Conservation (phyloP, 1,139 yeast species). For the Candida gigantensis region DNA sequence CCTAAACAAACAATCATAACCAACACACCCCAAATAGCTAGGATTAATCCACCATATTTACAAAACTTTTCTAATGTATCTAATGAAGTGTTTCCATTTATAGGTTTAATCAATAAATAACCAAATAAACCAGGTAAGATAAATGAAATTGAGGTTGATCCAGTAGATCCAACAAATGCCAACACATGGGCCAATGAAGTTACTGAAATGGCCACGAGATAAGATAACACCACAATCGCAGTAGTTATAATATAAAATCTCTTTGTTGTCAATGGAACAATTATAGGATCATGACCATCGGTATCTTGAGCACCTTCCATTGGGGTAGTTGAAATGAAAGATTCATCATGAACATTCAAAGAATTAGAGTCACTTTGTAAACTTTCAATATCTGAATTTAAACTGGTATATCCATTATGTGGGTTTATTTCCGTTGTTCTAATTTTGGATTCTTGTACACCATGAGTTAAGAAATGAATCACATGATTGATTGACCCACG, state of each 20-base stretch:
- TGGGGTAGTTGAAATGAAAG: slow-evolving; percentile 48
- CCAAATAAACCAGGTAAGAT: slow-evolving; percentile 92
- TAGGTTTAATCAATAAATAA: slow-evolving; percentile 58
- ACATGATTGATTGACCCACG: slow-evolving; percentile 73
- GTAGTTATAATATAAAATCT: slow-evolving; percentile 68
- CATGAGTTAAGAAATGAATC: slow-evolving; percentile 48
- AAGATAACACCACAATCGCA: slow-evolving; percentile 60
- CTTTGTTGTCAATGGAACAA: slow-evolving; percentile 52
- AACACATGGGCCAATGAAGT: slow-evolving; percentile 80
- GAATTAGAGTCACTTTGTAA: slow-evolving; percentile 14
- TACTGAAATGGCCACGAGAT: slow-evolving; percentile 74
- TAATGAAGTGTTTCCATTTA: slow-evolving; percentile 30
- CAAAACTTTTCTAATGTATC: slow-evolving; percentile 43
- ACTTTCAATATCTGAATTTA: slow-evolving; percentile 25
- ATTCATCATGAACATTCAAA: slow-evolving; percentile 28
- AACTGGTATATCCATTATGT: slow-evolving; percentile 18
- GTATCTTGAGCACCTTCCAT: slow-evolving; percentile 53
- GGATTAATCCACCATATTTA: slow-evolving; percentile 59
- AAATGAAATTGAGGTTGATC: slow-evolving; percentile 90
- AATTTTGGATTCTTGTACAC: slow-evolving; percentile 21
- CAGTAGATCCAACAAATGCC: slow-evolving; percentile 94
- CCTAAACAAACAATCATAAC: slow-evolving; percentile 80
- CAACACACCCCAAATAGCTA: slow-evolving; percentile 72
- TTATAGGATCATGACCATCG: slow-evolving; percentile 51
- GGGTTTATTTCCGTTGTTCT: slow-evolving; percentile 9